Conservation (phyloP, 148 eudicot species). For the Dysphania ambrosioides region DNA sequence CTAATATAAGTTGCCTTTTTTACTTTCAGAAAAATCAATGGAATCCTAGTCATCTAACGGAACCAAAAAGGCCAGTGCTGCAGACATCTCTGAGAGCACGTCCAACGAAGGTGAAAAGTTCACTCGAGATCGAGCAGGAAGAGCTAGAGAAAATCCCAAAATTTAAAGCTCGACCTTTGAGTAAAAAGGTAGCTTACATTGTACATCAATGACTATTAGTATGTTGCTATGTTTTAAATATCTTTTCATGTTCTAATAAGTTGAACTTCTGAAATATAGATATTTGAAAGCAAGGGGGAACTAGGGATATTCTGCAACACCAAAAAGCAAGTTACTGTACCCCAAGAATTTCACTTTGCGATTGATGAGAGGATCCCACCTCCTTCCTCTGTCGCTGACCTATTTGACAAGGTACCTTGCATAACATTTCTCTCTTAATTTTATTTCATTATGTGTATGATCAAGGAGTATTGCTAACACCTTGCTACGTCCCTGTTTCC, state of each 20-base stretch:
- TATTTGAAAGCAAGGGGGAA: constrained; percentile 91
- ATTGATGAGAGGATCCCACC: constrained; percentile 80
- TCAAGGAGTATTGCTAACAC: too few species aligned
- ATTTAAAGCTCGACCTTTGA: constrained; percentile 93
- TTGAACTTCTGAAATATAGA: constrained; percentile 36
- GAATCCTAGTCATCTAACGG: constrained; percentile 58
- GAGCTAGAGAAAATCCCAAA: constrained; percentile 77
- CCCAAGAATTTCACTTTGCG: constrained; percentile 88
- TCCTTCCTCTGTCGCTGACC: constrained; percentile 48
- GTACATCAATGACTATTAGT: too few species aligned
- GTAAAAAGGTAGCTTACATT: constrained; percentile 55
- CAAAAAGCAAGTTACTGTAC: constrained; percentile 73
- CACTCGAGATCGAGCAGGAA: constrained; percentile 77
- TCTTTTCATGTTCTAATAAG: too few species aligned
- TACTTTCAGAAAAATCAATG: constrained; percentile 51
- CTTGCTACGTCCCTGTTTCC: background rate
- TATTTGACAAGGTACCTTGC: constrained; percentile 83
- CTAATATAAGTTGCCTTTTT: constrained; percentile 1
- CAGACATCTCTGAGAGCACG: constrained; percentile 90
- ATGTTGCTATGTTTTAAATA: too few species aligned
- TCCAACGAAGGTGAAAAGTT: constrained; percentile 62
- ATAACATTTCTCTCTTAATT: background rate
- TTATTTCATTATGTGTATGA: background rate
- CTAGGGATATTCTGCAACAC: constrained; percentile 67
- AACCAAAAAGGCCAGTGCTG: constrained; percentile 79